These are phyloP conservation scores for Plasmopara halstedii DNA, from an alignment of 352 stramenopile species.

Conservation along the genomic window DNA sequence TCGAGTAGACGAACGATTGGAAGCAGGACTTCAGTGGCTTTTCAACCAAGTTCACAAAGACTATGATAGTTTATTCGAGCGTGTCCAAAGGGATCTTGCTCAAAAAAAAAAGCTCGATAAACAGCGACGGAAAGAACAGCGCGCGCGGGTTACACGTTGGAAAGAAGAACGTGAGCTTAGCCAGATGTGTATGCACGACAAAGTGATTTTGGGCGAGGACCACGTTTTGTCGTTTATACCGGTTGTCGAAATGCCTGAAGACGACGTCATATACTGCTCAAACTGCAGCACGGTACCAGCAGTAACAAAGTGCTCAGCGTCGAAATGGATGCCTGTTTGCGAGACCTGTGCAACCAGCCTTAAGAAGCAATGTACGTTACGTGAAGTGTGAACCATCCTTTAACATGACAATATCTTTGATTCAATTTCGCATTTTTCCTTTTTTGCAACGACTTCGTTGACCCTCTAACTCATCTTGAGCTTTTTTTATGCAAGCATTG, in stretches of 20 bases:
- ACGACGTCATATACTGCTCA: constrained; percentile 54
- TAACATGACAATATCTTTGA: neutral
- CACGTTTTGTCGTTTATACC: neutral
- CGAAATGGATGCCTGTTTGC: constrained; percentile 84
- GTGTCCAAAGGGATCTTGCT: constrained; percentile 40
- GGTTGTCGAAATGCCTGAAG: constrained; percentile 15
- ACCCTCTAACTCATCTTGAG: constrained; percentile 27
- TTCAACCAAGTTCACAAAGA: constrained; percentile 52
- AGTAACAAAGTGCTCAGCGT: constrained; percentile 70
- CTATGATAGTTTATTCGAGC: constrained; percentile 38
- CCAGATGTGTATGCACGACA: constrained; percentile 59
- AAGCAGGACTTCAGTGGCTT: constrained; percentile 61
- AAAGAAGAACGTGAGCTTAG: constrained; percentile 65
- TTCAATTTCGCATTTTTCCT: constrained; percentile 25
- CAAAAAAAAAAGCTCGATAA: constrained; percentile 55
- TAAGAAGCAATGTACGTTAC: constrained; percentile 24
- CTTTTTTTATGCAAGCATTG: constrained; percentile 33
- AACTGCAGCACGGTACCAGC: constrained; percentile 44
- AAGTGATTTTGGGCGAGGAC: constrained; percentile 9
- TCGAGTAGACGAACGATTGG: constrained; percentile 55
- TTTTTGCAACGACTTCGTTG: constrained; percentile 33
- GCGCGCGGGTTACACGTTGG: constrained; percentile 49
- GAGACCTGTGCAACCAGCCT: constrained; percentile 38
- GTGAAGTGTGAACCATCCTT: constrained; percentile 1
- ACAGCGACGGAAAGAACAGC: constrained; percentile 49